Evolutionary conservation across 1,284 basidiomycete genomes (phyloP).

Genomic region (Melampsora larici-populina): DNA sequence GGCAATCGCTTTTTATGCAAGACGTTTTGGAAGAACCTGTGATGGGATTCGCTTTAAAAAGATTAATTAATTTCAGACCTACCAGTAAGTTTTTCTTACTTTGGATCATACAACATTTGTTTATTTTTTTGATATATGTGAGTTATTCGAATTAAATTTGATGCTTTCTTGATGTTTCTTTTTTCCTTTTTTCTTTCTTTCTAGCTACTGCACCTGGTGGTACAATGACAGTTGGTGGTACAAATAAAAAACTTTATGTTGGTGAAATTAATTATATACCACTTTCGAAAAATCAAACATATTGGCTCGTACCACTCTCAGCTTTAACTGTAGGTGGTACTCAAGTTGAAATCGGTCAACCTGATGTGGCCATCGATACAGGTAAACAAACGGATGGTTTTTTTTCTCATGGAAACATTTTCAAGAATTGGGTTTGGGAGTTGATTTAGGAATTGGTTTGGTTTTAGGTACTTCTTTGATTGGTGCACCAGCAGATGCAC

Average conservation of each 20-base stretch:
- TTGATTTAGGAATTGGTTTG: background rate
- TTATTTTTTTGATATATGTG: too few species aligned
- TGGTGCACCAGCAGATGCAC: conserved; percentile 30
- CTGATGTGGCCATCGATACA: conserved; percentile 42
- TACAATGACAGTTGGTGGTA: conserved; percentile 42
- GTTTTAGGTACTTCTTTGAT: conserved; percentile 38
- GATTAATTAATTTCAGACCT: conserved; percentile 3
- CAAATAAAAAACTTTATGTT: conserved; percentile 20
- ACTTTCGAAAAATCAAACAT: conserved; percentile 40
- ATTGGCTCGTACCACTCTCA: conserved; percentile 36
- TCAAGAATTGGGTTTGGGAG: too few species aligned
- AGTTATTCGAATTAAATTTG: too few species aligned
- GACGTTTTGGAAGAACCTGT: conserved; percentile 33
- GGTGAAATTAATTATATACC: conserved; percentile 37
- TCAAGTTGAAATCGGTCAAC: conserved; percentile 30
- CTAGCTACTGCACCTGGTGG: conserved; percentile 37
- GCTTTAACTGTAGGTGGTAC: conserved; percentile 24
- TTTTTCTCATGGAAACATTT: too few species aligned
- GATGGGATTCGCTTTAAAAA: conserved; percentile 33
- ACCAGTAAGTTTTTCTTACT: conserved; percentile 1
- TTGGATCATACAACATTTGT: too few species aligned
- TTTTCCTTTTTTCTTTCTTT: background rate
- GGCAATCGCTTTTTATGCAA: conserved; percentile 40
- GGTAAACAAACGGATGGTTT: too few species aligned
- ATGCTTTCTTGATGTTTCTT: too few species aligned